Base-by-base conservation (phyloP, 139 green algal genomes). In the Desmodesmus armatus region DNA sequence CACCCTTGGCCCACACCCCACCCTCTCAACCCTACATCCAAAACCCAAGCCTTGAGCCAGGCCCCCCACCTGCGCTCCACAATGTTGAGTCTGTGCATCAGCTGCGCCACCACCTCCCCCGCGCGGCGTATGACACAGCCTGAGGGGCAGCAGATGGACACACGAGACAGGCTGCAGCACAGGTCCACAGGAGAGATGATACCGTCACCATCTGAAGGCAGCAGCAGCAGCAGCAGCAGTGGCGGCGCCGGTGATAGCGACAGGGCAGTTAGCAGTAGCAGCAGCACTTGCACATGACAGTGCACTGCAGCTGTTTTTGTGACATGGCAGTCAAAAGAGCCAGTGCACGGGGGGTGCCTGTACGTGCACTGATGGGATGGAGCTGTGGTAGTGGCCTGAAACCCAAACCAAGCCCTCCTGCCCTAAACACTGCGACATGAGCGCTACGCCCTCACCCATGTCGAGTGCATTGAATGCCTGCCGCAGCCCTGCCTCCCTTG, bases 401-500 rank as follows among this genome's bases (percentile, higher is more conserved):
- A n/a, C n/a, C n/a, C n/a, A n/a, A n/a, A n/a, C n/a, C n/a, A n/a
- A n/a, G n/a, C n/a, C n/a, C n/a, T n/a, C n/a, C n/a, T n/a, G n/a
- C n/a, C n/a, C n/a, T n/a, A n/a, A n/a, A n/a, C n/a, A n/a, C n/a
- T n/a, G n/a, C n/a, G n/a, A n/a, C n/a, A n/a, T n/a, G n/a, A n/a
- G n/a, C n/a, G n/a, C n/a, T n/a, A n/a, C n/a, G n/a, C n/a, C n/a
- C 86, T 19, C 39, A 92, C 87, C 87, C 35, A 83, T 58, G 85
- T 95, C 92, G 65, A 95, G 91, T 35, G 87, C 55, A 33, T 83
- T 74, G 77, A 94, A 95, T 0, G 91, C 86, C 2, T 80, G 53
- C 19, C 79, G 75, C 69, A 95, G 85, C 5, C 88, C 89, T 11
- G 53, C 63, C 82, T 95, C 92, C n/a, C 88, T 84, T 21, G 82